Conservation (phyloP, 768 basidiomycete genomes). For the Nidularia sp. region DNA sequence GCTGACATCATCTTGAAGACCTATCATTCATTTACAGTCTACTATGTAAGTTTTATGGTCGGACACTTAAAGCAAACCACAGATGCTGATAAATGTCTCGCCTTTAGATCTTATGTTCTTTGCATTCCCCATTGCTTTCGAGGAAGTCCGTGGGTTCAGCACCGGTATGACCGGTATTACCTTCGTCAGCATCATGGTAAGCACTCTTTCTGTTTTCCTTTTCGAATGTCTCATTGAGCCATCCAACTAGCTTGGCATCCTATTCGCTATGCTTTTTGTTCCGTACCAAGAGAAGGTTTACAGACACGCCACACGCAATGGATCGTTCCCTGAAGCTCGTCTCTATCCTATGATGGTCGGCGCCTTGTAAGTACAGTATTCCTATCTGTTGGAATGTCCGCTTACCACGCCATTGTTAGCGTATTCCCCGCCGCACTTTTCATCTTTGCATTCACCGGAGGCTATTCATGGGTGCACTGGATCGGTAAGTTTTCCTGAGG, state of each 20-base stretch:
- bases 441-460: slow-evolving; percentile 41
- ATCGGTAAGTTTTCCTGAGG: slow-evolving; percentile 13
- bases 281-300: slow-evolving; percentile 30
- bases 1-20: background rate
- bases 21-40: slow-evolving; percentile 40
- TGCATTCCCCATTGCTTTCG: slow-evolving; percentile 40
- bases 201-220: slow-evolving; percentile 2
- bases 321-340: slow-evolving; percentile 38
- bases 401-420: slow-evolving; percentile 8
- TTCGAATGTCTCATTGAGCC: slow-evolving; percentile 1
- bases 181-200: slow-evolving; percentile 39
- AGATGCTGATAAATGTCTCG: too few species aligned
- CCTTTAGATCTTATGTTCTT: slow-evolving; percentile 30
- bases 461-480: slow-evolving; percentile 32
- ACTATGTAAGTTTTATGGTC: slow-evolving; percentile 20
- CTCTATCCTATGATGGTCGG: slow-evolving; percentile 37
- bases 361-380: slow-evolving; percentile 21
- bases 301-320: slow-evolving; percentile 22
- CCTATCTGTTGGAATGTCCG: background rate
- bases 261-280: slow-evolving; percentile 21
- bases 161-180: slow-evolving; percentile 34
- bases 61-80: background rate
- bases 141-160: slow-evolving; percentile 32
- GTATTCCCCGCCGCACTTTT: slow-evolving; percentile 34
- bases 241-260: slow-evolving; percentile 21